Base-by-base conservation (phyloP, 345 rosid species). In the Populus pruinosa region DNA sequence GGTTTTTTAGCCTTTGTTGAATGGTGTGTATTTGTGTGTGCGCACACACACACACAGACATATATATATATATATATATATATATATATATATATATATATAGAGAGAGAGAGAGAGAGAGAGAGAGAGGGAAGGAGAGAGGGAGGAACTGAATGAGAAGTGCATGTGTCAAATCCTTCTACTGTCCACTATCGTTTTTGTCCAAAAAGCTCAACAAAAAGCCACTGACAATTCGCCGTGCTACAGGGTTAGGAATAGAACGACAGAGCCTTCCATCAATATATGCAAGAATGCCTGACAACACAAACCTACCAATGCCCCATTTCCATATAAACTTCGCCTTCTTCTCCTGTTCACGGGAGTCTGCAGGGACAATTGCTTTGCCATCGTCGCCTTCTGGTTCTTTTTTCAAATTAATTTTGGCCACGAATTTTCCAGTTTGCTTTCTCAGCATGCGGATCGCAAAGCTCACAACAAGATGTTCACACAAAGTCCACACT, bases 181-280 rank as follows among this genome's bases (percentile, higher is more conserved):
- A 71, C 49, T 55, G 83, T 75, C 74, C 56, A 23, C 73, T 69
- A 43, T 85, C 89, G 66, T 62, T 87, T 81, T 80, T 86, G 72
- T 95, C 97, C 5, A 93, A 86, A 70, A 90, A 91, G 82, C 96
- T 95, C 83, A 91, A 80, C 69, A 95, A 72, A 83, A 88, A 92
- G 67, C 98, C 99, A 44, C 98, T 91, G 23, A 93, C 98, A n/a
- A 95, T 89, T 73, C 99, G 86, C 13, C 98, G 88, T 17, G 92
- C 93, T n/a, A 95, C 62, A n/a, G 93, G 98, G 82, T 93, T 88
- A 9, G 98, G 98, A 76, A 95, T 95, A 44, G 83, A 81, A 7
- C 98, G 92, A 71, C 99, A 93, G 67, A 93, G 76, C 87, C 96
- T 88, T 63, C 99, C 99, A 67, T 95, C 98, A 18, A 93, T 82